phyloP scores from a whole-genome alignment of 148 eudicot species.

The Cornus suecica region DNA sequence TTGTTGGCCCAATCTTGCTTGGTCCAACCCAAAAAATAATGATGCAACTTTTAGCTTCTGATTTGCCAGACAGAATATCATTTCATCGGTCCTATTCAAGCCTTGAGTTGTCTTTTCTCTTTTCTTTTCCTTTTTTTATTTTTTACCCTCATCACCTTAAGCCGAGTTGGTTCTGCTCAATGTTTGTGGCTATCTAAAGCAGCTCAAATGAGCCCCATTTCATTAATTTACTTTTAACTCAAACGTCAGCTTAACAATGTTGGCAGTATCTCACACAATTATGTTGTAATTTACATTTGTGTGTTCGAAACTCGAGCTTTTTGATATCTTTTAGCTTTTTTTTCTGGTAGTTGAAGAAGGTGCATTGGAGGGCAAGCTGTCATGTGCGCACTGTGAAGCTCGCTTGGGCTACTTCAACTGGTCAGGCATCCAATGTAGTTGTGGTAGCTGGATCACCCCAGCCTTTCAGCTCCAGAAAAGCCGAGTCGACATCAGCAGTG shows the following conservation, averaged over 20 bases:
- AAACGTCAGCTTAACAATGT: neutral
- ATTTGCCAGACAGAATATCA: neutral
- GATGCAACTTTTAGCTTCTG: neutral
- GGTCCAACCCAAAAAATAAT: neutral
- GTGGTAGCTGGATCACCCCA: constrained; percentile 97
- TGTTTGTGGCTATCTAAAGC: neutral
- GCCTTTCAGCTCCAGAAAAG: constrained; percentile 94
- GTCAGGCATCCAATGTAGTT: constrained; percentile 94
- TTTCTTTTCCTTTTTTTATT: neutral
- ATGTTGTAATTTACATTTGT: neutral
- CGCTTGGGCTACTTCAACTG: constrained; percentile 94
- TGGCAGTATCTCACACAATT: neutral
- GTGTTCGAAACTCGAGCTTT: neutral
- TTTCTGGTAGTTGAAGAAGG: constrained; percentile 74
- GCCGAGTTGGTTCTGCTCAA: neutral
- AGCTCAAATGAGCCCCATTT: neutral
- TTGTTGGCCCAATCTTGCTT: neutral
- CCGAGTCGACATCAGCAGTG: constrained; percentile 21
- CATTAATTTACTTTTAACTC: neutral
- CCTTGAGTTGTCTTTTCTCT: neutral
- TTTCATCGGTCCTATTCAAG: neutral
- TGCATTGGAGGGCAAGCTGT: constrained; percentile 83
- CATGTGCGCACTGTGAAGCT: constrained; percentile 75
- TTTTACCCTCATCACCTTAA: neutral
- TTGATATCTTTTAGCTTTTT: neutral